These are phyloP conservation scores for Fusarium falciforme DNA, from an alignment of 2,329 filamentous ascomycete genomes.

Conservation along the genomic window DNA sequence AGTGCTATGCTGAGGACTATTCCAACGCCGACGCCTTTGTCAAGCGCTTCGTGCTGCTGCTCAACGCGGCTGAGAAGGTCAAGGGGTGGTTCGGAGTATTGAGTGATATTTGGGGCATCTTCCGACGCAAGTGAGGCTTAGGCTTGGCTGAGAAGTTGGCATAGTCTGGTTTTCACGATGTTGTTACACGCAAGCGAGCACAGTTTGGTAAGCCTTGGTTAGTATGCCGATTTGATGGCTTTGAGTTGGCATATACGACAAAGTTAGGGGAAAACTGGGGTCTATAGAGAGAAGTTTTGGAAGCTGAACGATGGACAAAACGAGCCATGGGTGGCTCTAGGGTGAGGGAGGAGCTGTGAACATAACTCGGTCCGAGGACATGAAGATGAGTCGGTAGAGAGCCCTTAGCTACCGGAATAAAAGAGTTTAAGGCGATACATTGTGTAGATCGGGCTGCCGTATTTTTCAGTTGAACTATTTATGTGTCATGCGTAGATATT, in stretches of 20 bases:
- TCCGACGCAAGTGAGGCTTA: constrained; percentile 36
- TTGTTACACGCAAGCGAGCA: neutral
- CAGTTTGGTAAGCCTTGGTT: neutral
- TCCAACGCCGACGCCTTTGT: constrained; percentile 67
- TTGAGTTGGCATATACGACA: neutral
- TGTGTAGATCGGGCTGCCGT: neutral
- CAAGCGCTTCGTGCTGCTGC: constrained; percentile 61
- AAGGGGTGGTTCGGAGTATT: constrained; percentile 66
- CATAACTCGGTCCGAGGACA: neutral
- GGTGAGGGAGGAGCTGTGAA: neutral
- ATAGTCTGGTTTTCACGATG: neutral
- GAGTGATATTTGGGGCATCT: constrained; percentile 40
- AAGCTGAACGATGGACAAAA: neutral
- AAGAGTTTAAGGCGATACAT: neutral
- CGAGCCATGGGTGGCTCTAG: neutral
- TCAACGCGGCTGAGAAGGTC: constrained; percentile 62
- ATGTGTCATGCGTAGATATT: neutral
- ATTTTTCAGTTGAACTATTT: neutral
- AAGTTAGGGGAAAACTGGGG: neutral
- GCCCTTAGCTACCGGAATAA: neutral
- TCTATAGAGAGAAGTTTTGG: neutral
- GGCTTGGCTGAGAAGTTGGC: neutral
- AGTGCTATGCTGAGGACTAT: constrained; percentile 70
- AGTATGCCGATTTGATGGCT: neutral
- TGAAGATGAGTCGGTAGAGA: neutral